Conservation (phyloP, 768 basidiomycete genomes). For the Podaxis carcinomalis region DNA sequence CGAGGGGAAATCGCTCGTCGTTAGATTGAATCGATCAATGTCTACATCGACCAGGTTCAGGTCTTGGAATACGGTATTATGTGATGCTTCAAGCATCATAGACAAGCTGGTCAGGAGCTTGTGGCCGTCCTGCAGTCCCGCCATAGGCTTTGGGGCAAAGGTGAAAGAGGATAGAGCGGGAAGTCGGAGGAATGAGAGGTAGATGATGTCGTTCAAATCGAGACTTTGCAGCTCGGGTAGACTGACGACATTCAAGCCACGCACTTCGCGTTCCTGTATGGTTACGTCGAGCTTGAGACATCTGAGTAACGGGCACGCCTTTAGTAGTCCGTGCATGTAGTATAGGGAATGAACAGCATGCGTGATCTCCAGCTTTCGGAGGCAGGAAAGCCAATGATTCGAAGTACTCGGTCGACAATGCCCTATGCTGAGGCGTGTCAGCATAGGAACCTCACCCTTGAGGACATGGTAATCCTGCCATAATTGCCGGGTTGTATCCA, state of each 20-base stretch:
- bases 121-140: conserved; percentile 4
- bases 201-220: conserved; percentile 6
- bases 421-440: conserved; percentile 6
- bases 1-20: neutral
- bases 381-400: conserved; percentile 10
- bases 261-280: conserved; percentile 8
- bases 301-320: conserved; percentile 4
- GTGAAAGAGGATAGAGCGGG: conserved; percentile 4
- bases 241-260: neutral
- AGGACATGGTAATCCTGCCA: conserved; percentile 12
- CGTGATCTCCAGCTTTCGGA: conserved; percentile 5
- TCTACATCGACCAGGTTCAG: conserved; percentile 6
- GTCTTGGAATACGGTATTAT: neutral
- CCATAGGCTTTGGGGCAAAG: neutral
- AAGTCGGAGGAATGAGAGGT: conserved; percentile 11
- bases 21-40: conserved; percentile 3
- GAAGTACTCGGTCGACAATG: conserved; percentile 9
- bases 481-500: conserved; percentile 10
- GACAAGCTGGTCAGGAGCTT: conserved; percentile 4
- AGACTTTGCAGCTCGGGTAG: neutral
- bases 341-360: conserved; percentile 7
- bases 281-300: conserved; percentile 6
- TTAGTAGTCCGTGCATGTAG: conserved; percentile 9
- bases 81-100: conserved; percentile 5
- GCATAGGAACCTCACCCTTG: neutral